Evolutionary conservation across 148 eudicot species (phyloP).

Genomic region (Talinum fruticosum): DNA sequence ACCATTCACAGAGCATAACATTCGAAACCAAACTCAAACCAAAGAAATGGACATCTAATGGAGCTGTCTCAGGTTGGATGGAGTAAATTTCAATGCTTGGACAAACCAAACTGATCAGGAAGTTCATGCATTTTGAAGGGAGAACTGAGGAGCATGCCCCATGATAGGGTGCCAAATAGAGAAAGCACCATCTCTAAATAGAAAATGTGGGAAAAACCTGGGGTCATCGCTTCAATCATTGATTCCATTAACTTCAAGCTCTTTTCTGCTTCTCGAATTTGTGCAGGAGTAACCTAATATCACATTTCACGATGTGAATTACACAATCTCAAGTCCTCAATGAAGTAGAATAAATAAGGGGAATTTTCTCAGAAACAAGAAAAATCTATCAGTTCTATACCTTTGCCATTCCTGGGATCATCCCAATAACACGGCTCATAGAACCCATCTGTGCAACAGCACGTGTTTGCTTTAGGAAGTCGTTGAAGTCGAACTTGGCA

Average conservation of each 20-base stretch:
- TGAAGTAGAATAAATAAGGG: not conserved
- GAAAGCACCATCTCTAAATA: not conserved
- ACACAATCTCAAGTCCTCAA: constrained; percentile 1
- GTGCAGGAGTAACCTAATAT: constrained; percentile 82
- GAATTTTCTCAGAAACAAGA: not conserved
- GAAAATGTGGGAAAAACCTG: constrained; percentile 43
- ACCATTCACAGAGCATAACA: not conserved
- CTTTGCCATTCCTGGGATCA: constrained; percentile 99
- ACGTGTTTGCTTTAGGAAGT: constrained; percentile 94
- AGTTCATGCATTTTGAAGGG: not conserved
- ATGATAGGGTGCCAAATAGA: not conserved
- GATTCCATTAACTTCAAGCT: constrained; percentile 81
- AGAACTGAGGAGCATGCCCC: not conserved
- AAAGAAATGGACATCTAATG: not conserved
- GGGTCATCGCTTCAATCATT: constrained; percentile 96
- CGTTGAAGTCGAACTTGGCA: constrained; percentile 94
- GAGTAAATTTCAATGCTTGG: constrained; percentile 4
- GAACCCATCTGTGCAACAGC: constrained; percentile 98
- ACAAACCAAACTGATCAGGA: not conserved
- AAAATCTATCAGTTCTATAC: constrained; percentile 29
- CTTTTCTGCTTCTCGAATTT: constrained; percentile 98
- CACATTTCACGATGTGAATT: not conserved
- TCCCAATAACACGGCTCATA: constrained; percentile 94
- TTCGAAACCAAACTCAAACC: not conserved
- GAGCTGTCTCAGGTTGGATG: not conserved